phyloP scores from a whole-genome alignment of 139 green algal species.

The Chlamydomonas sp. region DNA sequence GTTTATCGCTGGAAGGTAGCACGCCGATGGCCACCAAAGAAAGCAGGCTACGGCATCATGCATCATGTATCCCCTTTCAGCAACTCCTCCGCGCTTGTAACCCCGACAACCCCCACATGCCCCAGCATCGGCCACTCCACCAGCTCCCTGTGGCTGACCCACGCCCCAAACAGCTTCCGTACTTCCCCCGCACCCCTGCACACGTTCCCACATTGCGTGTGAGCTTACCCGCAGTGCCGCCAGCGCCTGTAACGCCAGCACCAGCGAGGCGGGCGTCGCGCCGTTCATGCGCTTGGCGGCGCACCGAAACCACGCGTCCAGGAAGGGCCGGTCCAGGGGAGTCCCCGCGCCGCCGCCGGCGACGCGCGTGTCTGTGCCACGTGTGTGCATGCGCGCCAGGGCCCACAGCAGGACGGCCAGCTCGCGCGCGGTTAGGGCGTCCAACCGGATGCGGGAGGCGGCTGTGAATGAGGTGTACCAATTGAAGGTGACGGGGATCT shows the following conservation, averaged over 20 bases:
- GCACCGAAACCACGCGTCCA: constrained; percentile 30
- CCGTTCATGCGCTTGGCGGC: neutral
- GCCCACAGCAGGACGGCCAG: constrained; percentile 34
- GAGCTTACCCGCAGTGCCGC: constrained; percentile 16
- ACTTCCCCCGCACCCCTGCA: neutral
- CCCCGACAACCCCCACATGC: too few species aligned
- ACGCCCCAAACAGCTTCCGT: too few species aligned
- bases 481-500: constrained; percentile 30
- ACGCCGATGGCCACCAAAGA: too few species aligned
- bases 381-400: neutral
- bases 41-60: too few species aligned
- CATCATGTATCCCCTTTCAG: too few species aligned
- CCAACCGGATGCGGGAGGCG: neutral
- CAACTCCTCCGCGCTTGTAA: too few species aligned
- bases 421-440: constrained; percentile 6
- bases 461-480: constrained; percentile 4
- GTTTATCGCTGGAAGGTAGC: too few species aligned
- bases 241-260: constrained; percentile 23
- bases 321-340: neutral
- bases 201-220: neutral
- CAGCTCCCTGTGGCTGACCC: too few species aligned
- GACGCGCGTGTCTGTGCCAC: neutral
- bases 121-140: too few species aligned
- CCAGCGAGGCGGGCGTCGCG: neutral
- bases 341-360: too few species aligned